These are phyloP conservation scores for Acrodontium crateriforme DNA, from an alignment of 2,329 filamentous ascomycete genomes.

Conservation along the genomic window DNA sequence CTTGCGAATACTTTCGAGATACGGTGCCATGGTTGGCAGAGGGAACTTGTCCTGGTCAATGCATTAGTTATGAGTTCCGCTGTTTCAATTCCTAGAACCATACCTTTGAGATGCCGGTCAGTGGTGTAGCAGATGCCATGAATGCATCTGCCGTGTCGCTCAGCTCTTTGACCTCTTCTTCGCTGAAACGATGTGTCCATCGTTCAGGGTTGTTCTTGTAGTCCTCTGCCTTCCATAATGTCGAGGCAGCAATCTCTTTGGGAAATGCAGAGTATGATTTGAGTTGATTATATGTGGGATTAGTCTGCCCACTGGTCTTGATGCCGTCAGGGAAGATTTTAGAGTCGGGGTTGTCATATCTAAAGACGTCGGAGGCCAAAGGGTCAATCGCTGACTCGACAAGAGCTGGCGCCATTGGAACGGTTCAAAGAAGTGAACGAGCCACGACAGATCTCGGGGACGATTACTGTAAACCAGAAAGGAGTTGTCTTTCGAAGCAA, in stretches of 20 bases:
- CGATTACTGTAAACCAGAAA: no score
- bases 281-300: slow-evolving; percentile 52
- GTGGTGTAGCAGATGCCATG: slow-evolving; percentile 46
- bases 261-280: slow-evolving; percentile 57
- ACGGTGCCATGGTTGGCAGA: slow-evolving; percentile 41
- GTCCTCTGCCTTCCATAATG: slow-evolving; percentile 57
- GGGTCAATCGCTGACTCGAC: slow-evolving; percentile 8
- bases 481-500: no score
- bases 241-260: slow-evolving; percentile 54
- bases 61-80: neutral
- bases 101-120: slow-evolving; percentile 57
- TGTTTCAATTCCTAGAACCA: slow-evolving; percentile 1
- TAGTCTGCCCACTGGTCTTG: slow-evolving; percentile 58
- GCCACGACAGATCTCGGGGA: no score
- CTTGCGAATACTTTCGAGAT: slow-evolving; percentile 43
- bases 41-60: slow-evolving; percentile 39
- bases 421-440: no score
- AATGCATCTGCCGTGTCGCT: slow-evolving; percentile 54
- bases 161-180: slow-evolving; percentile 54
- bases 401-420: slow-evolving; percentile 10
- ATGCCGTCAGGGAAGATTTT: slow-evolving; percentile 50
- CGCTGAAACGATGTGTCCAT: slow-evolving; percentile 60
- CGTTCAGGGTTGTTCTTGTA: slow-evolving; percentile 48
- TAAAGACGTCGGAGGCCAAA: slow-evolving; percentile 7
- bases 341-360: slow-evolving; percentile 22